Evolutionary conservation across 306 rosid species (phyloP).

Genomic region (Glycine tomentella): DNA sequence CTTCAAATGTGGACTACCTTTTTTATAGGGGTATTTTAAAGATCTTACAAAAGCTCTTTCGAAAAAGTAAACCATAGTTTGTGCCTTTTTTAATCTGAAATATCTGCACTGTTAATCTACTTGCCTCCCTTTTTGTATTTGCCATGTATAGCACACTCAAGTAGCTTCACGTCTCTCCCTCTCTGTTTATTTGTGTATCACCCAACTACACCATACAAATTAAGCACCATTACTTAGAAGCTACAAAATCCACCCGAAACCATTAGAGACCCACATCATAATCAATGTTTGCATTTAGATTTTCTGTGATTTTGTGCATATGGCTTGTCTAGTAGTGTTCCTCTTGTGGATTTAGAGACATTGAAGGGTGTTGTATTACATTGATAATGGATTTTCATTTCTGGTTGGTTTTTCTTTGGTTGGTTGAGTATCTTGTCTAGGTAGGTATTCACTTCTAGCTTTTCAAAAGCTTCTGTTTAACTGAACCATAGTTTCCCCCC

Average conservation of each 20-base stretch:
- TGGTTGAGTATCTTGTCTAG: constrained; percentile 16
- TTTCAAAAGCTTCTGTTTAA: constrained; percentile 3
- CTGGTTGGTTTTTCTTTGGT: constrained; percentile 12
- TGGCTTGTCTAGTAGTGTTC: constrained; percentile 37
- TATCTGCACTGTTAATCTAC: not conserved
- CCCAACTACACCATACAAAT: not conserved
- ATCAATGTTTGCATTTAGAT: not conserved
- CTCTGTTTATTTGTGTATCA: not conserved
- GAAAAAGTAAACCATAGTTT: not conserved
- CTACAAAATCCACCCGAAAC: not conserved
- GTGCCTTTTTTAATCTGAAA: not conserved
- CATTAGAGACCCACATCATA: not conserved
- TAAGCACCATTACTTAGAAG: not conserved
- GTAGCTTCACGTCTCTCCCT: not conserved
- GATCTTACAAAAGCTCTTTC: not conserved
- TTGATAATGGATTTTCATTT: not conserved
- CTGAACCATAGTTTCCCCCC: constrained; percentile 20
- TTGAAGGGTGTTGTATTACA: not conserved
- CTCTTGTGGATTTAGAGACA: constrained; percentile 33
- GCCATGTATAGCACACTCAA: not conserved
- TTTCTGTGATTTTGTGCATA: constrained; percentile 1
- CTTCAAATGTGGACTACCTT: not conserved
- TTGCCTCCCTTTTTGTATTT: not conserved
- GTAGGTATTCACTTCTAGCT: constrained; percentile 1
- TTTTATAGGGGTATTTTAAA: not conserved